Conservation (phyloP, 805 yeast species). For the Wickerhamomyces pijperi region DNA sequence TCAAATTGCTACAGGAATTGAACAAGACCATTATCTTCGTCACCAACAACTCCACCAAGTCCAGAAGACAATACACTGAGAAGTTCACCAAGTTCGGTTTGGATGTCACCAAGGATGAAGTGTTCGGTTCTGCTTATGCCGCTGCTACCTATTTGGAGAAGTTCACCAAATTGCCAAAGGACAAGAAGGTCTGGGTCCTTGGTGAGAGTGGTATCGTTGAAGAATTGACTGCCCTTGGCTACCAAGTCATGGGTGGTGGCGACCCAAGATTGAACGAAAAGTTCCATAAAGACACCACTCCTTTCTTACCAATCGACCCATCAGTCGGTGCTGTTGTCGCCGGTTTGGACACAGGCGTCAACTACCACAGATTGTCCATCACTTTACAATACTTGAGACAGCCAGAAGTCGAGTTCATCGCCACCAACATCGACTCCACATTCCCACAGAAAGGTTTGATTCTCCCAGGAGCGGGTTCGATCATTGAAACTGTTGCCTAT, state of each 20-base stretch:
- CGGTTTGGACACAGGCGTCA: constrained; percentile 69
- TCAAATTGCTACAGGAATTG: constrained; percentile 38
- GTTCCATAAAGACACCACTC: constrained; percentile 45
- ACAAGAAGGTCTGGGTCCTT: constrained; percentile 75
- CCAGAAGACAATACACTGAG: constrained; percentile 61
- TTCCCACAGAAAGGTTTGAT: constrained; percentile 81
- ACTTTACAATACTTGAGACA: constrained; percentile 75
- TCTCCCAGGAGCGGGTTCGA: constrained; percentile 92
- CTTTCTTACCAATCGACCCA: constrained; percentile 51
- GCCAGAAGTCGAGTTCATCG: constrained; percentile 58
- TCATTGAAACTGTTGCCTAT: constrained; percentile 63
- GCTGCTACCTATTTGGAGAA: constrained; percentile 76
- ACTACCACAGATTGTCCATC: constrained; percentile 71
- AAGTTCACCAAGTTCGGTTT: constrained; percentile 57
- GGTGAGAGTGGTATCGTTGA: constrained; percentile 83
- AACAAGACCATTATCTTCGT: constrained; percentile 77
- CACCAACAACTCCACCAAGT: constrained; percentile 91
- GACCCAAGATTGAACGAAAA: constrained; percentile 47
- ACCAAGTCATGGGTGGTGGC: constrained; percentile 70
- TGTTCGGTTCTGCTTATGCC: constrained; percentile 89
- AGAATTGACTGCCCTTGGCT: constrained; percentile 69
- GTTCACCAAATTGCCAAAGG: constrained; percentile 62
- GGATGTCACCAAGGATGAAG: constrained; percentile 43
- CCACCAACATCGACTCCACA: constrained; percentile 92
- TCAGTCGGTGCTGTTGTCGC: constrained; percentile 81